Base-by-base conservation (phyloP, 306 rosid genomes). In the Aeschynomene evenia region DNA sequence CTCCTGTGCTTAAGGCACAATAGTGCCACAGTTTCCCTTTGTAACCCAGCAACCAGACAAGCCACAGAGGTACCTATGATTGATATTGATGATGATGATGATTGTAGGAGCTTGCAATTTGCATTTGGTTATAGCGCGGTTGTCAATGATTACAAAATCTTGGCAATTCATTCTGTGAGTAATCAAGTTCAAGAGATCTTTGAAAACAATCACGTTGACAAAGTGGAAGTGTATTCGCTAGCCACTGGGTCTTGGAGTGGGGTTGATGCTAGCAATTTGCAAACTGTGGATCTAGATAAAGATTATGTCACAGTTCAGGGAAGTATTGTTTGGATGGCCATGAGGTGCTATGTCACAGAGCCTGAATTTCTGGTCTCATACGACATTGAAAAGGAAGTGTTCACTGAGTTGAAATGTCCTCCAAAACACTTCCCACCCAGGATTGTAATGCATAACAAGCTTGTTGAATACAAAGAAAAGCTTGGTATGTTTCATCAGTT, bases 241-340 rank as follows among this genome's bases (percentile, higher is more conserved):
- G 10, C 54, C 10, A 34, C 72, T 0, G 61, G 37, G 0, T 43
- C 62, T 3, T 77, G 81, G 81, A 63, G n/a, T 13, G 72, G 45
- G 9, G 45, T 70, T 4, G 56, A 63, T 2, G 57, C 54, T n/a
- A 6, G 0, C 11, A n/a, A 11, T 9, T 43, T 54, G 57, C 45
- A 14, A 9, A 29, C 26, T 4, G 34, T 54, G 79, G 66, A 8
- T 22, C 13, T 0, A n/a, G n/a, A n/a, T n/a, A n/a, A n/a, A n/a
- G n/a, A n/a, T n/a, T n/a, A n/a, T n/a, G n/a, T n/a, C n/a, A n/a
- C n/a, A n/a, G n/a, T n/a, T n/a, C n/a, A n/a, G n/a, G n/a, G n/a
- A n/a, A n/a, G n/a, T n/a, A n/a, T n/a, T 74, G 1, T 74, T 64
- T 74, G 79, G 79, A n/a, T 8, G 29, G 75, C 67, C 8, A 19